phyloP scores from a whole-genome alignment of 495 filamentous ascomycete species.

The Penicillium coprophilum region DNA sequence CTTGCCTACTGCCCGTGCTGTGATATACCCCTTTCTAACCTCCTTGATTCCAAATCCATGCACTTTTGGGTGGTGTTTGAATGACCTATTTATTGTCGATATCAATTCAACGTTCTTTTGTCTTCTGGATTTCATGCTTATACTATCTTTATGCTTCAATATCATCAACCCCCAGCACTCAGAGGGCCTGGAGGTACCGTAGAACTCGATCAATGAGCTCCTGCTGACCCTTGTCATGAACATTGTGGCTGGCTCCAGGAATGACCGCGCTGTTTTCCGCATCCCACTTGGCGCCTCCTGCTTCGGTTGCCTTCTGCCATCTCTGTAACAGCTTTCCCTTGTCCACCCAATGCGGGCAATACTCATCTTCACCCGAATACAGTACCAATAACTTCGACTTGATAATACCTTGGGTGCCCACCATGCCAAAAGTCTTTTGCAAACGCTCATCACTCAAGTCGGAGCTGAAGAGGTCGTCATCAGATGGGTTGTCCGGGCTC shows the following conservation, averaged over 20 bases:
- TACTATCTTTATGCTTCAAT: background rate
- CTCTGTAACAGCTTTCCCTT: conserved; percentile 59
- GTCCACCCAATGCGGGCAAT: conserved; percentile 61
- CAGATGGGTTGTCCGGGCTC: conserved; percentile 55
- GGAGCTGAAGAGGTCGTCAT: conserved; percentile 88
- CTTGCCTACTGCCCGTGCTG: conserved; percentile 21
- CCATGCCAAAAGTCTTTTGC: conserved; percentile 61
- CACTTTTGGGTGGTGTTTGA: conserved; percentile 28
- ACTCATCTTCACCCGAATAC: conserved; percentile 72
- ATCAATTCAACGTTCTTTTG: conserved; percentile 22
- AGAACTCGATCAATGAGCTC: conserved; percentile 56
- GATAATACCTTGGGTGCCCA: conserved; percentile 55
- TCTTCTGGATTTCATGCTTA: conserved; percentile 5
- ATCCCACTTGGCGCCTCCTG: conserved; percentile 46
- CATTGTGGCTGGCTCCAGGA: conserved; percentile 60
- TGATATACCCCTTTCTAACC: conserved; percentile 31
- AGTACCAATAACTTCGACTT: conserved; percentile 51
- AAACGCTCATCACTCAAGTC: conserved; percentile 65
- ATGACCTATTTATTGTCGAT: conserved; percentile 26
- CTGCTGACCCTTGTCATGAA: conserved; percentile 47
- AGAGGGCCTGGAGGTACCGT: conserved; percentile 54
- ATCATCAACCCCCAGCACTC: conserved; percentile 6
- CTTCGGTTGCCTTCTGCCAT: conserved; percentile 65
- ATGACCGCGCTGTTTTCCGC: conserved; percentile 59
- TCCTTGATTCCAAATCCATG: conserved; percentile 16